Base-by-base conservation (phyloP, 2,329 filamentous ascomycete species). In the Fusarium buxicola region DNA sequence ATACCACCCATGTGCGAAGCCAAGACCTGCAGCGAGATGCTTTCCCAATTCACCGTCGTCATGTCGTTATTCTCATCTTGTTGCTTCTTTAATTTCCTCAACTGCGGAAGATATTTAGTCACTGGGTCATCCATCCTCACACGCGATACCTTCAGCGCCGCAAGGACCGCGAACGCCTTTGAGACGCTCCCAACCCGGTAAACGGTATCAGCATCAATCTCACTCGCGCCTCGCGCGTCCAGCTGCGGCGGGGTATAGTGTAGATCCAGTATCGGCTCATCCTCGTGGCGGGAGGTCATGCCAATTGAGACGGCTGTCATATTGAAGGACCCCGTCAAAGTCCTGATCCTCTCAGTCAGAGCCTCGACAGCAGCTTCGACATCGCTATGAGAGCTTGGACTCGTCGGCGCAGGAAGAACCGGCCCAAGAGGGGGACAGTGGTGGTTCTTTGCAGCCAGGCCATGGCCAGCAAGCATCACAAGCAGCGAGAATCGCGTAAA, bases 1-100 rank as follows among this genome's bases (percentile, higher is more conserved):
- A 58, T 18, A 24, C 55, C 55, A 2, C 53, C 45, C 55, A 58
- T 58, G 2, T 58, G 53, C 6, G 53, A 58, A 3, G 55, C 53
- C n/a, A 58, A 27, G 2, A 45, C 39, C 3, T 39, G 21, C 1
- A 58, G 31, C 3, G 45, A 44, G 10, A 58, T 5, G 8, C 27
- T 18, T 3, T 58, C 32, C 53, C 53, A 58, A 11, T 58, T 45
- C 11, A 58, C 16, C 1, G 28, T 35, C 6, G 25, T 44, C 0
- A 58, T 51, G 8, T 8, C 40, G 39, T 58, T 58, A 5, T 40
- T 30, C 31, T 32, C 38, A 2, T 12, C 15, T 9, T 51, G 36
- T 12, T 58, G 53, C 39, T 45, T 52, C 2, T 35, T 57, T 31
- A 58, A 10, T 5, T 51, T 21, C 1, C 53, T 40, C 5, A 58